Percentiles rank a stretch among this genome's conserved stretches.
These are phyloP conservation scores for Myochromella boudieri DNA, from an alignment of 768 basidiomycete genomes.

Conservation along the genomic window DNA sequence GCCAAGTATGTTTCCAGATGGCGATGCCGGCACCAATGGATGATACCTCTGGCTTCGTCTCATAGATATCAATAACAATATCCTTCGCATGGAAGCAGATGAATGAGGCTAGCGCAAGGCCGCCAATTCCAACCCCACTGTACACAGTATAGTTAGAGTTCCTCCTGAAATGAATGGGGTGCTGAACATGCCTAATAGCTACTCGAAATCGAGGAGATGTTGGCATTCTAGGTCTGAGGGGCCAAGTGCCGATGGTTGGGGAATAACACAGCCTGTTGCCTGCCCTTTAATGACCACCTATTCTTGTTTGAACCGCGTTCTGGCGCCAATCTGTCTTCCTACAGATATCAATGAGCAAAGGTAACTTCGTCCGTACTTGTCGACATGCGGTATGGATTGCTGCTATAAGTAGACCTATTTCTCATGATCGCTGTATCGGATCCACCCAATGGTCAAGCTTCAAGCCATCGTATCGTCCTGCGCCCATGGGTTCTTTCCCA, in stretches of 20 bases:
- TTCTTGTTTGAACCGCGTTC: no score
- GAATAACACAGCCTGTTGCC: neutral
- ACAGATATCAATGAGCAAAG: no score
- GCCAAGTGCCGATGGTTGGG: neutral
- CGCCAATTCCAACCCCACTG: conserved; percentile 34
- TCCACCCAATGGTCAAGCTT: no score
- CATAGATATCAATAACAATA: conserved; percentile 38
- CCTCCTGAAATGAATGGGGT: no score
- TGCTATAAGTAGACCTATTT: no score
- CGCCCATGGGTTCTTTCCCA: no score
- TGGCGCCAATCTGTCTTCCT: no score
- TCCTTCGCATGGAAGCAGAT: conserved; percentile 29
- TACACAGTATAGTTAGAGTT: neutral
- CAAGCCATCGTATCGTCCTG: no score
- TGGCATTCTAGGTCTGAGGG: neutral
- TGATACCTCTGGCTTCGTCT: conserved; percentile 37
- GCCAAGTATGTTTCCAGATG: conserved; percentile 40
- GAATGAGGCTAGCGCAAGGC: conserved; percentile 36
- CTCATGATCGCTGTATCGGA: no score
- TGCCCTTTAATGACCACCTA: neutral
- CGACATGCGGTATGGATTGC: no score
- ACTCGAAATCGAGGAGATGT: conserved; percentile 9
- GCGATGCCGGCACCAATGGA: conserved; percentile 40
- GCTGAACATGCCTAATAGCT: conserved; percentile 9
- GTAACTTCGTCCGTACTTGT: no score